Evolutionary conservation across 805 yeast genomes (phyloP), one percentile per base, ranked within the genome.

Genomic region (Ogataea pini): DNA sequence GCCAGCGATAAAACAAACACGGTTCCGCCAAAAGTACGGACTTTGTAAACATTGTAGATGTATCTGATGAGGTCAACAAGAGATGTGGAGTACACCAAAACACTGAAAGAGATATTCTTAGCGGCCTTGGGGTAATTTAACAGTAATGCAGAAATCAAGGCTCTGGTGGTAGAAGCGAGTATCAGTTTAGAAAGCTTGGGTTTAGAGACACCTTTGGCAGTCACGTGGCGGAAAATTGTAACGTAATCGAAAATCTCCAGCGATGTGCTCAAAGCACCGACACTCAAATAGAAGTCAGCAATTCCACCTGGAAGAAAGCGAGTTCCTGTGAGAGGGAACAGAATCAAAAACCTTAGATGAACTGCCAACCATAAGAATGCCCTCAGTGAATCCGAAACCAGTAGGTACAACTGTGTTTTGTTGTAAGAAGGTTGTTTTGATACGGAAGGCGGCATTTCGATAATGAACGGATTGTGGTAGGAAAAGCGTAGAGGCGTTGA

Each of bases 301-400:
- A 85, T 80, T 0, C 89, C 90, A 6, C 85, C 89, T 1, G 89
- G 86, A 17, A 85, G 63, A 54, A 82, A 85, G 53, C 71, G 72
- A 27, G 80, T 64, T 0, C 89, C 86, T n/a, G 82, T 88, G 20
- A 85, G 65, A 0, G 88, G 87, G 38, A 80, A 66, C 25, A 85
- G 65, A 1, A 83, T 65, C 12, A 73, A 46, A 52, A 83, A 72
- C 40, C 92, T 64, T 2, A 72, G 56, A 44, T 65, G 68, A 50
- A 80, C 76, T 50, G 79, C 70, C 7, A 71, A 56, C 83, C 83
- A 78, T 16, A 78, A 62, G 2, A 76, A 65, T 13, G 72, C 60
- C 1, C 75, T 54, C 6, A 69, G 68, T 3, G 46, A 6, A 38
- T 62, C 50, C 7, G 61, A 42, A 2, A 61, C 18, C 8, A 61